phyloP scores from a whole-genome alignment of 2,329 filamentous ascomycete genomes.

The Thermomyces lanuginosus region DNA sequence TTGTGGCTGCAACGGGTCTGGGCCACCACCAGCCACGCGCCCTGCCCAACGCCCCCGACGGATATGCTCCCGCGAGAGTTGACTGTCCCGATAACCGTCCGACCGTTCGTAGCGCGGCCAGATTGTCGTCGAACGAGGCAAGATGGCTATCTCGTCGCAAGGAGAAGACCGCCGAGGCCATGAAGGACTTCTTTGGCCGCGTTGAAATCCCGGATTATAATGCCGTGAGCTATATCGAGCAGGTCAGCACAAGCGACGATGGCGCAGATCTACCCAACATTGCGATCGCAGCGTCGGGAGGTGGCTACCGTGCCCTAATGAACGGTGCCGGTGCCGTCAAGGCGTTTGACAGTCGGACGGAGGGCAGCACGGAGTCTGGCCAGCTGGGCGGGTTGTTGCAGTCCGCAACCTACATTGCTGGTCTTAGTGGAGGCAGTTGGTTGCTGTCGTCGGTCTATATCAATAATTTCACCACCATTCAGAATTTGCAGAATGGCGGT shows the following conservation, averaged over 20 bases:
- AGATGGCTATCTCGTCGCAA: conserved; percentile 59
- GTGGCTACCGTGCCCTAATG: conserved; percentile 73
- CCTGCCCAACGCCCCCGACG: conserved; percentile 42
- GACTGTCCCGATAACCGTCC: conserved; percentile 56
- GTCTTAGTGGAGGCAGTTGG: conserved; percentile 72
- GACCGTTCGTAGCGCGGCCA: conserved; percentile 45
- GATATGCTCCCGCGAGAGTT: conserved; percentile 54
- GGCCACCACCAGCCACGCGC: no score
- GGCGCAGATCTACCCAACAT: conserved; percentile 47
- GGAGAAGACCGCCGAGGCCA: conserved; percentile 55
- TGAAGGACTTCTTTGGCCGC: conserved; percentile 54
- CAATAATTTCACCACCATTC: conserved; percentile 60
- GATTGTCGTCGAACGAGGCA: conserved; percentile 52
- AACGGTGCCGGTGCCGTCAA: conserved; percentile 66
- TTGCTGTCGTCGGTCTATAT: conserved; percentile 63
- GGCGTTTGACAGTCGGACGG: conserved; percentile 61
- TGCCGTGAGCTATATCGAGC: conserved; percentile 50
- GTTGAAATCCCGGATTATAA: conserved; percentile 61
- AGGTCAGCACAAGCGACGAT: conserved; percentile 38
- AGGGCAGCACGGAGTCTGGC: conserved; percentile 42
- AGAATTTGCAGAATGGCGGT: conserved; percentile 34
- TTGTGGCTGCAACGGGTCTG: no score
- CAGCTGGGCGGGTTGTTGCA: conserved; percentile 71
- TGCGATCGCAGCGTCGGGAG: conserved; percentile 63
- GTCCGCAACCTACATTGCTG: conserved; percentile 62